Evolutionary conservation across 1,284 basidiomycete genomes (phyloP), one percentile per base, ranked within the genome.

Genomic region (Heterobasidion annosum): DNA sequence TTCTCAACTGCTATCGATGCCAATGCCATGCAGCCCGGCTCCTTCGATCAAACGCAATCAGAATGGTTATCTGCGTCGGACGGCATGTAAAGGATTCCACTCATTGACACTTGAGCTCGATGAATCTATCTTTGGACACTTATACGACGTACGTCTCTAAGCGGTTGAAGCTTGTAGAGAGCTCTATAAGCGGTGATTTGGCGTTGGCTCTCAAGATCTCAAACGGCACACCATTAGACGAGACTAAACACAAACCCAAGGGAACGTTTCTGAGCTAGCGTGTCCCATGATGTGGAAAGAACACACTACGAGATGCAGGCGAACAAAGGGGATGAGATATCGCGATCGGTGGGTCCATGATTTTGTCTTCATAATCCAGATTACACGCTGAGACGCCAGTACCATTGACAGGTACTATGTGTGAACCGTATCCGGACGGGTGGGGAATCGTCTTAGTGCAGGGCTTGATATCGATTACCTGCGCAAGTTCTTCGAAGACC

Each of bases 401-500:
- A 8, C 50, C 16, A 35, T 35, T 16, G n/a, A 33, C 54, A 86
- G 84, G 85, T 5, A 82, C 78, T 7, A 71, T 81, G n/a, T 85
- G 82, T 60, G 70, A 71, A 12, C 84, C 85, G 4, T 85, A 85
- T 59, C 85, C 84, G 2, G 65, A 68, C 0, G 83, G 77, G 69
- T 75, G 84, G 87, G 85, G 84, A 82, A 88, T 61, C 70, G 85
- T 44, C 70, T 77, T 33, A 84, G 82, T 56, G 79, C 78, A 0
- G 85, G 75, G 0, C 70, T 85, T 19, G 84, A 87, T 60, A 73
- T 87, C 37, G 85, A 87, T 62, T 85, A 88, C 66, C 70, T 83
- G 62, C 77, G 82, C 60, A 85, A 85, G 63, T 88, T 85, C 72
- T 85, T 79, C 60, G 83, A 86, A 62, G 81, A 85, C 59, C 70